Conservation (phyloP, 2,329 filamentous ascomycete species). For the Torrubiella hemipterigena region DNA sequence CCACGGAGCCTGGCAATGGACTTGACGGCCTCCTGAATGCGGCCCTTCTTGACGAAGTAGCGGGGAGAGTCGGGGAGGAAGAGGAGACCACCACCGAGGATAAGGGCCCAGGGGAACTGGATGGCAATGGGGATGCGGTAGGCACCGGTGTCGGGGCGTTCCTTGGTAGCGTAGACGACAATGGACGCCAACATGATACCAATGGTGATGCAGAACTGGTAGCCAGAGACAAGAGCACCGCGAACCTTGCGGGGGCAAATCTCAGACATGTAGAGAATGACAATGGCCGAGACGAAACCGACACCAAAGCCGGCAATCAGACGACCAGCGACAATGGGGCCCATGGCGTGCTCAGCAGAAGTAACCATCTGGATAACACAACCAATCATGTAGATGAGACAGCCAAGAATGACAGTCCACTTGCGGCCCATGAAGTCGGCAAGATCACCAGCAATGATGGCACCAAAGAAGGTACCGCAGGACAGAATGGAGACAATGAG, state of each 20-base stretch:
- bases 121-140: conserved; percentile 75
- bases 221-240: conserved; percentile 68
- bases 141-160: conserved; percentile 47
- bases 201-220: conserved; percentile 75
- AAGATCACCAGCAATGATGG: conserved; percentile 65
- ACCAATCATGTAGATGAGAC: conserved; percentile 58
- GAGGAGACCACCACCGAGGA: conserved; percentile 60
- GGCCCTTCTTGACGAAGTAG: conserved; percentile 71
- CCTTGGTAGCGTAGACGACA: conserved; percentile 60
- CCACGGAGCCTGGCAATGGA: conserved; percentile 60
- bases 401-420: conserved; percentile 60
- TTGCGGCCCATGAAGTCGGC: conserved; percentile 66
- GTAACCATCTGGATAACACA: conserved; percentile 53
- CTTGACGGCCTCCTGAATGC: conserved; percentile 50
- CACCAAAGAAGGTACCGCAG: conserved; percentile 66
- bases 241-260: conserved; percentile 62
- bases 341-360: conserved; percentile 33
- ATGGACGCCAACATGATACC: conserved; percentile 65
- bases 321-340: conserved; percentile 59
- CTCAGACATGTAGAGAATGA: conserved; percentile 82
- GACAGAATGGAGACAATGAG: conserved; percentile 68
- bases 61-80: conserved; percentile 77
- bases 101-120: conserved; percentile 70
- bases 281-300: conserved; percentile 68
- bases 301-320: conserved; percentile 67